A percentile compares a stretch with the other conserved stretches of the same genome.
phyloP scores from a whole-genome alignment of 768 basidiomycete species.

The Mycena olivaceomarginata region DNA sequence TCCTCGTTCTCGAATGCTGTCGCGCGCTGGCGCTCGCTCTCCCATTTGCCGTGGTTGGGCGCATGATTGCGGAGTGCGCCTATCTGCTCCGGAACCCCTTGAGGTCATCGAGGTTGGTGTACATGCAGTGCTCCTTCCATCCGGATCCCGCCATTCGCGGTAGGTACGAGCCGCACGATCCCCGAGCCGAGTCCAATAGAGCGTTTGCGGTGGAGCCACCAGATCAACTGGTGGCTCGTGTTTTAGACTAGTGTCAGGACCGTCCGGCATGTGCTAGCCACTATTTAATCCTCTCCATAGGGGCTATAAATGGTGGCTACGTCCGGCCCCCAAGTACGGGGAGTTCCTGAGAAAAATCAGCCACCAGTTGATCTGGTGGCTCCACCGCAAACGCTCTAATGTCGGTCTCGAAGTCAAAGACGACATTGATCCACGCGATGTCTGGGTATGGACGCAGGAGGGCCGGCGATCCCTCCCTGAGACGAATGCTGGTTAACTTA shows the following conservation, averaged over 20 bases:
- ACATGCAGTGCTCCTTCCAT: conserved; percentile 73
- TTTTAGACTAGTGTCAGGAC: too few relatives aligned
- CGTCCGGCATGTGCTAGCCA: too few relatives aligned
- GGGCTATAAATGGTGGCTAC: too few relatives aligned
- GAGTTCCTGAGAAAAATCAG: too few relatives aligned
- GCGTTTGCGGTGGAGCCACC: too few relatives aligned
- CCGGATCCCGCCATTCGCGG: conserved; percentile 56
- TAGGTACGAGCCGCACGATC: conserved; percentile 69
- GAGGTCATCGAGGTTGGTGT: conserved; percentile 73
- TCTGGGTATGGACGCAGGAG: conserved; percentile 56
- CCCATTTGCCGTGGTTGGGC: conserved; percentile 43
- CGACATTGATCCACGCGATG: conserved; percentile 53
- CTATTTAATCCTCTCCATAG: too few relatives aligned
- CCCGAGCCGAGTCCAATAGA: conserved; percentile 61
- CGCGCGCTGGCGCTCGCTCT: conserved; percentile 51
- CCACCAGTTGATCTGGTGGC: too few relatives aligned
- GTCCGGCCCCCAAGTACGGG: too few relatives aligned
- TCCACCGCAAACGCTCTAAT: too few relatives aligned
- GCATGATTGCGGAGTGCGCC: conserved; percentile 25
- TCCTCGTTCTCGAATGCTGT: conserved; percentile 63
- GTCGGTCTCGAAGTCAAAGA: conserved; percentile 45
- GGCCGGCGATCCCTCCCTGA: conserved; percentile 49
- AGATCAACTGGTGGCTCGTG: too few relatives aligned
- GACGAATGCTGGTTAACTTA: conserved; percentile 44
- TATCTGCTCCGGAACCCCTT: conserved; percentile 65